These are phyloP conservation scores for Microcyclosporella mali DNA, from an alignment of 2,329 filamentous ascomycete genomes.

Conservation along the genomic window DNA sequence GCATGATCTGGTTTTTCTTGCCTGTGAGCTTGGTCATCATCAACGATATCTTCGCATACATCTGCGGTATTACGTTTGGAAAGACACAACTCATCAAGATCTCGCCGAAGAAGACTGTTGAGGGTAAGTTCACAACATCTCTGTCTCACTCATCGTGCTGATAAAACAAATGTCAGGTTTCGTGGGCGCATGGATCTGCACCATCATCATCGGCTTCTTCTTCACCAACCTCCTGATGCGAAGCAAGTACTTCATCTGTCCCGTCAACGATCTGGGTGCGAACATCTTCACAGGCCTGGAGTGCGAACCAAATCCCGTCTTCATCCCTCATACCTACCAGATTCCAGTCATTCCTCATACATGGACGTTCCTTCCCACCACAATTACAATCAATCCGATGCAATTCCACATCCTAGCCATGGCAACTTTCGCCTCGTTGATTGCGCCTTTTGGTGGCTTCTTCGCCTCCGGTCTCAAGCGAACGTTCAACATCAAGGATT, in stretches of 20 bases:
- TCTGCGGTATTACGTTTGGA: slow-evolving; percentile 95
- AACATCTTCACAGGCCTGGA: slow-evolving; percentile 87
- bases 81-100: slow-evolving; percentile 95
- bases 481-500: slow-evolving; percentile 99
- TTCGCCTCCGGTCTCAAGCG: slow-evolving; percentile 96
- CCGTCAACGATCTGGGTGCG: slow-evolving; percentile 89
- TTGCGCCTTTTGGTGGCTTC: slow-evolving; percentile 96
- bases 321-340: slow-evolving; percentile 68
- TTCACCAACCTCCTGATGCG: slow-evolving; percentile 80
- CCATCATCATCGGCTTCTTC: slow-evolving; percentile 73
- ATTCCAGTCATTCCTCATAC: slow-evolving; percentile 53
- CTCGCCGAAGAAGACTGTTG: slow-evolving; percentile 97
- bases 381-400: slow-evolving; percentile 74
- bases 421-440: slow-evolving; percentile 89
- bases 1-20: slow-evolving; percentile 99
- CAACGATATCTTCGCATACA: slow-evolving; percentile 97
- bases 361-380: slow-evolving; percentile 65
- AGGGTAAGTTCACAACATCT: slow-evolving; percentile 37
- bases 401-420: slow-evolving; percentile 89
- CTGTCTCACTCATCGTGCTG: no score
- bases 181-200: slow-evolving; percentile 92
- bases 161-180: slow-evolving; percentile 56
- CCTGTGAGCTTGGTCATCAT: slow-evolving; percentile 92
- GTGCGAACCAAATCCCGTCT: slow-evolving; percentile 87
- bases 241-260: slow-evolving; percentile 97